Conservation (phyloP, 345 rosid genomes). For the Salix suchowensis region DNA sequence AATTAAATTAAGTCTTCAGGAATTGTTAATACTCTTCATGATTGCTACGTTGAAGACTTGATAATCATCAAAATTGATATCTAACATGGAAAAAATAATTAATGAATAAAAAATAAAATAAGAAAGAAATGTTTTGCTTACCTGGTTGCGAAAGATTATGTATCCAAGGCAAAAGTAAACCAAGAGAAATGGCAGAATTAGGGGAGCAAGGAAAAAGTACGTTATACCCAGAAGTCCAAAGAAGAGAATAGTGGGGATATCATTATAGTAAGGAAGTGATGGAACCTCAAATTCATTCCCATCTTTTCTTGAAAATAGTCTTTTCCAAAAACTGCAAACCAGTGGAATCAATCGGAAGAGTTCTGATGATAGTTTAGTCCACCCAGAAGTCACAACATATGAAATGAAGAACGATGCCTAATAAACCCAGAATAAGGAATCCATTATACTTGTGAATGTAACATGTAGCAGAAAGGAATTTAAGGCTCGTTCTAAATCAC, state of each 20-base stretch:
- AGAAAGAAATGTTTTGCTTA: slow-evolving; percentile 16
- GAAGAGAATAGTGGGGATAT: slow-evolving; percentile 63
- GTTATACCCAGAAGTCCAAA: slow-evolving; percentile 83
- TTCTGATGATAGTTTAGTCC: slow-evolving; percentile 85
- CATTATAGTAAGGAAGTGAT: slow-evolving; percentile 54
- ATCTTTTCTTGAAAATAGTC: slow-evolving; percentile 37
- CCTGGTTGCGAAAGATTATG: slow-evolving; percentile 90
- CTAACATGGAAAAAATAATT: background rate
- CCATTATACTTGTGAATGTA: background rate
- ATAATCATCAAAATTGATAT: background rate
- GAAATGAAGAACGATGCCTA: slow-evolving; percentile 92
- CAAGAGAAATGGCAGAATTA: slow-evolving; percentile 81
- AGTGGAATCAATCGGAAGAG: slow-evolving; percentile 63
- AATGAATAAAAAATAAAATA: background rate
- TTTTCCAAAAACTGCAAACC: slow-evolving; percentile 34
- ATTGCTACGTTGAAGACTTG: background rate
- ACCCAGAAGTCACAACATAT: slow-evolving; percentile 87
- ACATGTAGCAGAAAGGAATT: background rate
- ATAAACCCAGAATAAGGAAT: slow-evolving; percentile 31
- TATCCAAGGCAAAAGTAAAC: slow-evolving; percentile 80
- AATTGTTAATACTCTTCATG: background rate
- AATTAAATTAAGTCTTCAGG: no score
- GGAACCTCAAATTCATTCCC: slow-evolving; percentile 58
- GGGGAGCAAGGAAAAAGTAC: slow-evolving; percentile 82
- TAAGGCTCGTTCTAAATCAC: background rate